These are phyloP conservation scores for Auxenochlorella protothecoides DNA, from an alignment of 139 green algal genomes.

Conservation along the genomic window DNA sequence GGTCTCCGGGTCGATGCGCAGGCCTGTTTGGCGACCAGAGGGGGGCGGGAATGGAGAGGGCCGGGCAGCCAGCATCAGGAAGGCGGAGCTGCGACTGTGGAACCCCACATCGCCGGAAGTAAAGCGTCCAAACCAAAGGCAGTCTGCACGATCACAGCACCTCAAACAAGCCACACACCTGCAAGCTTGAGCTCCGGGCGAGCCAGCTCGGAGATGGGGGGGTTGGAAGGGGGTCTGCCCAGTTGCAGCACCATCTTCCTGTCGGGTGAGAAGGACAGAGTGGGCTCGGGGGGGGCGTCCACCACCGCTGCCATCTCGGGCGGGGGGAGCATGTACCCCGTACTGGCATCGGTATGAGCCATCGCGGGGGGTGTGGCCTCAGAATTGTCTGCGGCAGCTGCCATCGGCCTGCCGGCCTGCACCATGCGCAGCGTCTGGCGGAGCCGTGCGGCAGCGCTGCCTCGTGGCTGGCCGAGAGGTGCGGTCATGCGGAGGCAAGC, in stretches of 20 bases:
- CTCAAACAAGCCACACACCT: conserved; percentile 19
- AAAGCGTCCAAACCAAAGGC: too few relatives aligned
- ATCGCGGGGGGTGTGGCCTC: too few relatives aligned
- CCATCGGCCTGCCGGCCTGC: too few relatives aligned
- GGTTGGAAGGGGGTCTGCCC: conserved; percentile 56
- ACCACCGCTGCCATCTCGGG: conserved; percentile 83
- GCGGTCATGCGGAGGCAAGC: too few relatives aligned
- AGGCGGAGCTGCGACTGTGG: not conserved
- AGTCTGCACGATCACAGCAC: not conserved
- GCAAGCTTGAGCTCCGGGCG: conserved; percentile 89
- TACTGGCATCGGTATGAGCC: too few relatives aligned
- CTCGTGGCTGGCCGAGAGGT: too few relatives aligned
- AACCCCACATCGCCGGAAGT: not conserved
- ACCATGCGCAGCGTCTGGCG: too few relatives aligned
- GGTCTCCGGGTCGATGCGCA: conserved; percentile 79
- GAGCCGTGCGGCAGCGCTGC: too few relatives aligned
- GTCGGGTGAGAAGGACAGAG: conserved; percentile 83
- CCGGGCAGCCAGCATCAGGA: not conserved
- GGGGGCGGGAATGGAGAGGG: not conserved
- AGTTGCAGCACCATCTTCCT: conserved; percentile 75
- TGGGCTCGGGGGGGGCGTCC: conserved; percentile 63
- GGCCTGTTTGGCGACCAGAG: conserved; percentile 28
- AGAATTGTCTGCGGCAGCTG: too few relatives aligned
- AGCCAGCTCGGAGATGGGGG: conserved; percentile 82
- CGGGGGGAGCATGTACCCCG: conserved; percentile 65